phyloP scores from a whole-genome alignment of 495 filamentous ascomycete species.

The Penicillium robsamsonii region DNA sequence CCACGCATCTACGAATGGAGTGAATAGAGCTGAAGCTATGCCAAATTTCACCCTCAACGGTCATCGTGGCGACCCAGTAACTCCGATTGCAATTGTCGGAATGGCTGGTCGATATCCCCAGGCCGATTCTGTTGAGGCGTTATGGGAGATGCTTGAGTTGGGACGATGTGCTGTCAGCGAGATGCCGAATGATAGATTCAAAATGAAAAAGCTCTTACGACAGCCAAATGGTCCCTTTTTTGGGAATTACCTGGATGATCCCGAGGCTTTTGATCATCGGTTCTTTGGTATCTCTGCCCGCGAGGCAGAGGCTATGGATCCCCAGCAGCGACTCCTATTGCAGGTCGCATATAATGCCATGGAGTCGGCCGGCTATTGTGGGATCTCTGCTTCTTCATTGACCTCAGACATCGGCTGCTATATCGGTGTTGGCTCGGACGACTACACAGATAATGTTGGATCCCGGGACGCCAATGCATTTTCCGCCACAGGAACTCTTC shows the following conservation, averaged over 20 bases:
- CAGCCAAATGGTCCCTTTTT: conserved; percentile 15
- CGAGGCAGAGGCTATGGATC: too few relatives aligned
- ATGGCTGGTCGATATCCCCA: conserved; percentile 38
- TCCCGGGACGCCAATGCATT: conserved; percentile 32
- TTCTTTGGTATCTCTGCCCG: conserved; percentile 44
- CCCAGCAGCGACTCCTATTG: conserved; percentile 46
- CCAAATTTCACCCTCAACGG: too few relatives aligned
- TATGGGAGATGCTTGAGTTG: conserved; percentile 39
- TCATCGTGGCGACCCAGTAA: too few relatives aligned
- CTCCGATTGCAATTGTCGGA: too few relatives aligned
- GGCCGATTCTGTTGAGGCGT: conserved; percentile 39
- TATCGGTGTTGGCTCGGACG: conserved; percentile 15
- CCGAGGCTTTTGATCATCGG: conserved; percentile 40
- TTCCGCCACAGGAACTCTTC: conserved; percentile 28
- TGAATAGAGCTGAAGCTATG: too few relatives aligned
- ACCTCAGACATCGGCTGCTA: not conserved
- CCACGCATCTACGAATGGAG: too few relatives aligned
- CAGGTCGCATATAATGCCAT: conserved; percentile 44
- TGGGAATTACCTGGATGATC: conserved; percentile 31
- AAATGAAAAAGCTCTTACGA: conserved; percentile 10
- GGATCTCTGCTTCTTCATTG: not conserved
- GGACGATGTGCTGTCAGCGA: conserved; percentile 16
- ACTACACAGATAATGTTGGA: conserved; percentile 36
- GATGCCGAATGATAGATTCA: conserved; percentile 20
- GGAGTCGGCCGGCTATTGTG: conserved; percentile 36